Evolutionary conservation across 2,329 filamentous ascomycete genomes (phyloP), one percentile per base, ranked within the genome.

Genomic region (Bipolaris victoriae): DNA sequence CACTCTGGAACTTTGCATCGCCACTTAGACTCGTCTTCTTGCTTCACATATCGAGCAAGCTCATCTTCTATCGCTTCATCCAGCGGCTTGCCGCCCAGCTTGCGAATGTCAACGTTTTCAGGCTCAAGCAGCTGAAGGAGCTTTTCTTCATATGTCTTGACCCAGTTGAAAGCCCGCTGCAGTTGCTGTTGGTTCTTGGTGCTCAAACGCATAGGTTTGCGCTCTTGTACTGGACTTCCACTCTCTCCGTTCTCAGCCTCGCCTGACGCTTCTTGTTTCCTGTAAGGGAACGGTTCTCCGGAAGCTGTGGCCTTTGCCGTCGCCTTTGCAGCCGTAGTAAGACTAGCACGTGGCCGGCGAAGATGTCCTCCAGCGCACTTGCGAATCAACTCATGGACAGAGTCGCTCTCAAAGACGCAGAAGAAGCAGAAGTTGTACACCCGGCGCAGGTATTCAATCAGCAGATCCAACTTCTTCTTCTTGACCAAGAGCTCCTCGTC

Each of bases 351-450:
- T 37, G 95, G 95, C 47, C 95, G 89, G 61, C 95, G 91, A 60
- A 99, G 86, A 81, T 99, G 95, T n/a, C 95, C 95, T 40, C 95
- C 95, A 24, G 95, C 92, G 69, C 95, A 99, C 79, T 99, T 98
- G 58, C 95, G 88, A 39, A 91, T 93, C 64, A 99, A 83, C 78
- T 99, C 95, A 71, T 99, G 95, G 20, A 98, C 89, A 0, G 94
- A 98, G 76, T 99, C 95, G 72, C 92, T 95, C 78, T 99, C 95
- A 67, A 99, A 98, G 5, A 99, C 96, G 76, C 95, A 99, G 81
- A 98, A 99, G 82, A 99, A 97, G 81, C 95, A 99, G 80, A 99
- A 98, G 79, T 95, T 97, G 83, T 96, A 96, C 50, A 99, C 95
- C 15, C 95, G 89, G 50, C 95, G 92, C 58, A 99, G 84, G 75